Conservation (phyloP, 176 grass and related monocot genomes). For the Lolium perenne region DNA sequence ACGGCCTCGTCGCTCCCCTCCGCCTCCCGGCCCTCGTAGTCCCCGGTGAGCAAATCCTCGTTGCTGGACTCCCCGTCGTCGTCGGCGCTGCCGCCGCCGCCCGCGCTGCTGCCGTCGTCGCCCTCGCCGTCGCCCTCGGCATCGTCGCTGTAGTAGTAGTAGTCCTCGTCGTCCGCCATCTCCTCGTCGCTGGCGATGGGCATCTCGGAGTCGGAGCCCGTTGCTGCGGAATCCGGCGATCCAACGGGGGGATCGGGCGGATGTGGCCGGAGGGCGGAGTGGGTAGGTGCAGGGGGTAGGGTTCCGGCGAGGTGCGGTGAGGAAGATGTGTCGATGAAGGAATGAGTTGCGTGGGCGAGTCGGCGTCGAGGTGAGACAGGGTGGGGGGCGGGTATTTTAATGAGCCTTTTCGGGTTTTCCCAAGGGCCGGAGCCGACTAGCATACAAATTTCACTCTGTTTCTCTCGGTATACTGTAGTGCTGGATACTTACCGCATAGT, state of each 20-base stretch:
- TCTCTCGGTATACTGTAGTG: neutral
- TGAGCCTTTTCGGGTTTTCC: neutral
- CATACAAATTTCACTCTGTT: neutral
- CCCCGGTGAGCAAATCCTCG: slow-evolving; percentile 47
- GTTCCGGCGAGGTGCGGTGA: slow-evolving; percentile 43
- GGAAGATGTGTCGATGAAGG: neutral
- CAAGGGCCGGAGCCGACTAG: neutral
- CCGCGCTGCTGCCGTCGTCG: neutral
- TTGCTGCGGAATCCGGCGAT: slow-evolving; percentile 40
- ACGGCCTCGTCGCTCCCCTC: slow-evolving; percentile 61
- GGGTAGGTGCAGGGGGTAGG: neutral
- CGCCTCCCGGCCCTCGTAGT: slow-evolving; percentile 62
- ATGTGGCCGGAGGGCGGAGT: neutral
- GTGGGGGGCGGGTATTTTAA: neutral
- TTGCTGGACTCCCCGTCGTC: neutral
- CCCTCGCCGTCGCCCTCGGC: slow-evolving; percentile 43
- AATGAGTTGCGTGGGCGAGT: slow-evolving; percentile 40
- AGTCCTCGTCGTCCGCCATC: slow-evolving; percentile 73
- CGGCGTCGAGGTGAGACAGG: neutral
- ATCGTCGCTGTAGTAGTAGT: slow-evolving; percentile 67
- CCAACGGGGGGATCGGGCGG: slow-evolving; percentile 10
- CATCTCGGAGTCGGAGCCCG: slow-evolving; percentile 86
- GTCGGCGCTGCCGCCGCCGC: neutral
- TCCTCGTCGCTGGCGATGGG: slow-evolving; percentile 67
- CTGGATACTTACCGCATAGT: neutral